Base-by-base conservation (phyloP, 192 early-diverging fungal genomes). In the Diversispora epigaea region DNA sequence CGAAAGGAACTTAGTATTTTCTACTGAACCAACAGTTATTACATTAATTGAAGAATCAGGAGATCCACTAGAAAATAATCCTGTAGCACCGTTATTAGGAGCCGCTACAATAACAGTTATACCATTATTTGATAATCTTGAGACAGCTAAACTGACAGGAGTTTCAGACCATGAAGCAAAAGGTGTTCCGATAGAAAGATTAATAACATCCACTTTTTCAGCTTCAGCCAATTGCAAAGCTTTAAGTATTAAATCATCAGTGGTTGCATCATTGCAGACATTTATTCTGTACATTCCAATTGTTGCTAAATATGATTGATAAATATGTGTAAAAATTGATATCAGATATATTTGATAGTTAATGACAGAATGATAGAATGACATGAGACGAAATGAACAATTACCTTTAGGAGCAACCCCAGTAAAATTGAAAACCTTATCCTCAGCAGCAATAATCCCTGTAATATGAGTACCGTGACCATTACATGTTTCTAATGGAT, bases 361-460 rank as follows among this genome's bases (percentile, higher is more conserved):
- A 3, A 43, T 54, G 8, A 32, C 25, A 32, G 25, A 4, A 11
- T 55, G 25, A n/a, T 4, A 4, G 22, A 0, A 14, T 54, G 11
- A 56, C 7, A 19, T 8, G 17, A 70, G 0, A 14, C 40, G 11
- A 56, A 3, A 19, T 8, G 17, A 70, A 44, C 11, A 8, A 2
- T 76, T 80, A 85, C 86, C 94, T 60, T 87, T 86, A 0, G 96
- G 96, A 15, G 93, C 95, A 21, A 95, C 92, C 55, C 96, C 96
- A 39, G 76, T 80, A 69, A 94, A 85, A n/a, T 78, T 74, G 44
- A 71, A 78, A 8, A 43, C 57, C 3, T 47, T 32, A 75, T 90
- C 88, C n/a, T 89, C 82, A 14, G 89, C 93, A 14, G 87, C 92
- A 72, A 93, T 87, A 41, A 94, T 94, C 5, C 92, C 92, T 12